A percentile compares a stretch with the other conserved stretches of the same genome.
phyloP scores from a whole-genome alignment of 495 filamentous ascomycete genomes.

The Penicillium odoratum region DNA sequence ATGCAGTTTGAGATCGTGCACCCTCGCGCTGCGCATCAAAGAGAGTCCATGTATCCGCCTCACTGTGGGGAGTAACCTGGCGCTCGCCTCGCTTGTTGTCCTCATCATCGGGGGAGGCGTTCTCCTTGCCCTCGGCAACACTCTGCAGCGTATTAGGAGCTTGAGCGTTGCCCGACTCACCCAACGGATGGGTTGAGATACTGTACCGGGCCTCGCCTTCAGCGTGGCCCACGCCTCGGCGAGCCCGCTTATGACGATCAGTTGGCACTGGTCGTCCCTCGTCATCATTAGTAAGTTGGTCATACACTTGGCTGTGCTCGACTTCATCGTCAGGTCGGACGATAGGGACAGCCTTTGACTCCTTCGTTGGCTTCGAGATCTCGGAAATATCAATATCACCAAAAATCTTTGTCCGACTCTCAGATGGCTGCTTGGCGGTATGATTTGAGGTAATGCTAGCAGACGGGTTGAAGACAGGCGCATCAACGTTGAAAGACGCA shows the following conservation, averaged over 20 bases:
- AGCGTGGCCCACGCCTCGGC: slow-evolving; percentile 57
- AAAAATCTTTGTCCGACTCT: slow-evolving; percentile 62
- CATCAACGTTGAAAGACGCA: slow-evolving; percentile 76
- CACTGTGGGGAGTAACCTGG: slow-evolving; percentile 37
- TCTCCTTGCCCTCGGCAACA: slow-evolving; percentile 49
- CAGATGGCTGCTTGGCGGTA: slow-evolving; percentile 25
- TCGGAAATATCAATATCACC: slow-evolving; percentile 69
- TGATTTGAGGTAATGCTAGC: slow-evolving; percentile 29
- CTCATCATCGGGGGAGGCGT: slow-evolving; percentile 33
- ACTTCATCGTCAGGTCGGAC: slow-evolving; percentile 61
- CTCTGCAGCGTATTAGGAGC: slow-evolving; percentile 24
- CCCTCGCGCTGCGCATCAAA: slow-evolving; percentile 45
- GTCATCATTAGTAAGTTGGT: slow-evolving; percentile 1
- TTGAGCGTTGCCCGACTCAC: slow-evolving; percentile 43
- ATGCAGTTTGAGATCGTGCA: slow-evolving; percentile 36
- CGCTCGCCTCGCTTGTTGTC: slow-evolving; percentile 29
- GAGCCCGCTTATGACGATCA: slow-evolving; percentile 71
- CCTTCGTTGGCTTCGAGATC: slow-evolving; percentile 60
- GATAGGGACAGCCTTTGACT: slow-evolving; percentile 82
- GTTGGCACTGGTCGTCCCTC: slow-evolving; percentile 29
- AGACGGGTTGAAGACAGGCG: slow-evolving; percentile 73
- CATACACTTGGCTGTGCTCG: slow-evolving; percentile 27
- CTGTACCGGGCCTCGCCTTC: slow-evolving; percentile 73
- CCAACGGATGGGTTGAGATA: slow-evolving; percentile 49
- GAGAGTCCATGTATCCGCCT: slow-evolving; percentile 44